Conservation (phyloP, 352 stramenopile genomes). For the Phytopythium delawarense region DNA sequence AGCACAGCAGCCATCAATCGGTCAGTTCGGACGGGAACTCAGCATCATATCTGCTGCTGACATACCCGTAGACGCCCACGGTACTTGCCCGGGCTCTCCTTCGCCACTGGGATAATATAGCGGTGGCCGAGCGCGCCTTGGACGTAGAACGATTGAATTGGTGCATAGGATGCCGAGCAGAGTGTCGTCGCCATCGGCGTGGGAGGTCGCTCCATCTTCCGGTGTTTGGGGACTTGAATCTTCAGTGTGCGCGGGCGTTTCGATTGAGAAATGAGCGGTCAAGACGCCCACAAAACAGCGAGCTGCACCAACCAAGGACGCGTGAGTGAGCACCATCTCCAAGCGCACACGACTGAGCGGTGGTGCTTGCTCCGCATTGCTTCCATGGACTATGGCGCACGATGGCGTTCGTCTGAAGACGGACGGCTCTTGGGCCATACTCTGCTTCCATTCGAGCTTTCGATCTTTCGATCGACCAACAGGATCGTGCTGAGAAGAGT, state of each 20-base stretch:
- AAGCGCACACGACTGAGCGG: neutral
- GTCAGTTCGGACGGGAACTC: neutral
- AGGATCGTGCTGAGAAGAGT: neutral
- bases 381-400: neutral
- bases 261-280: neutral
- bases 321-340: neutral
- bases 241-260: neutral
- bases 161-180: neutral
- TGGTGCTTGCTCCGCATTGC: neutral
- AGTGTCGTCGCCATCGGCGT: neutral
- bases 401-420: neutral
- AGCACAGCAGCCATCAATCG: neutral
- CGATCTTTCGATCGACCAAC: too few species aligned
- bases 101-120: neutral
- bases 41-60: neutral
- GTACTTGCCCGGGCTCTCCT: neutral
- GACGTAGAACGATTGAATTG: neutral
- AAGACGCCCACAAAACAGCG: neutral
- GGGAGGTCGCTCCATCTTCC: neutral
- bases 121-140: neutral
- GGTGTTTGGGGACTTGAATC: neutral
- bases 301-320: neutral
- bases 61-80: slow-evolving; percentile 1
- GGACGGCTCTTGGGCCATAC: neutral
- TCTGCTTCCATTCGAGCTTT: neutral